Base-by-base conservation (phyloP, 2,329 filamentous ascomycete species). In the Pseudocercospora musae region DNA sequence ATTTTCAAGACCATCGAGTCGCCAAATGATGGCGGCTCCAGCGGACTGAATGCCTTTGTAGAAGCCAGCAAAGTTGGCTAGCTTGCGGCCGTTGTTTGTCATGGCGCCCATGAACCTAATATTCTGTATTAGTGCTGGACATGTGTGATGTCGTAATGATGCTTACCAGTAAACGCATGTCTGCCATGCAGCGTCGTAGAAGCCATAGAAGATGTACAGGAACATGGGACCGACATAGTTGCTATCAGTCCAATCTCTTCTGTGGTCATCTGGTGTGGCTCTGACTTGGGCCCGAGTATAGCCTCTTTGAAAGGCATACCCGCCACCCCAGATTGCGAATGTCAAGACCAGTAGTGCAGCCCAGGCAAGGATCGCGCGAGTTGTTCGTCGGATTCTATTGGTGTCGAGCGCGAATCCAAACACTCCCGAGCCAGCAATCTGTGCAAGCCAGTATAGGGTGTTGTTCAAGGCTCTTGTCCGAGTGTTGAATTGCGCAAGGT, bases 101-200 rank as follows among this genome's bases (percentile, higher is more conserved):
- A 97, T 82, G 4, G 92, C 86, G 53, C 93, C 93, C 89, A 97
- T 96, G 80, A 89, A 92, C 59, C 59, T 61, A n/a, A n/a, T n/a
- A 25, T 37, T 9, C 18, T 20, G 50, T 29, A 27, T 60, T 25
- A 60, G 50, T 9, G 7, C 18, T 21, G 21, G 8, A 11, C 18
- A 4, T 13, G 23, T 31, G 11, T 6, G 15, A 3, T 8, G 37
- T 10, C 9, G 10, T 25, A 11, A 9, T 29, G 11, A 20, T 42
- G 33, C 59, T 61, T 27, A 61, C 93, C 93, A 97, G 82, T 97
- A 96, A 57, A 93, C 87, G 72, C 83, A 87, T 0, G 91, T 94
- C 80, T 97, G 94, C 88, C 92, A 97, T 58, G 87, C 85, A 48
- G 93, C 91, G 75, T 97, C 93, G 69, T 88, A 94, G 76, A 94